These are phyloP conservation scores for Beta macrorhiza DNA, from an alignment of 179 eudicot genomes.

Conservation along the genomic window DNA sequence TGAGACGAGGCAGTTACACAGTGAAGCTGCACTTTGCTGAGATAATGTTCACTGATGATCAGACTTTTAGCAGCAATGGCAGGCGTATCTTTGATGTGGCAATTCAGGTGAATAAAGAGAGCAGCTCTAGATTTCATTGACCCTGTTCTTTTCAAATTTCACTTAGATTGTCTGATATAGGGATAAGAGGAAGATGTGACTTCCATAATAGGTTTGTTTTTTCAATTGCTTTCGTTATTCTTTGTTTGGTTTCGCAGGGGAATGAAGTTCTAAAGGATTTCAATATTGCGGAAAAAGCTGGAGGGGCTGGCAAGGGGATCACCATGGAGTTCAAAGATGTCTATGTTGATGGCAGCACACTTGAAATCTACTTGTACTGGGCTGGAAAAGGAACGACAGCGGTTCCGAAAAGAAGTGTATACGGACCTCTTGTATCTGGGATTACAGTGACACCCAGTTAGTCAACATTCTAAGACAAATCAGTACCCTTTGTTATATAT, in stretches of 20 bases:
- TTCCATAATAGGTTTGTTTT: background rate
- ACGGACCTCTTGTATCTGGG: constrained; percentile 86
- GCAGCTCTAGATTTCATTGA: background rate
- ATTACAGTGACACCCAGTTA: constrained; percentile 80
- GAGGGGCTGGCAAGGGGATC: constrained; percentile 50
- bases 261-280: constrained; percentile 47
- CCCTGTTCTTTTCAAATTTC: too few species aligned
- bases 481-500: background rate
- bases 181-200: background rate
- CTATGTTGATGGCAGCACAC: constrained; percentile 53
- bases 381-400: constrained; percentile 74
- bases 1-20: constrained; percentile 58
- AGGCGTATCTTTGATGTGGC: constrained; percentile 67
- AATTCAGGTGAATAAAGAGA: constrained; percentile 58
- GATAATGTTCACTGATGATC: constrained; percentile 48
- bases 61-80: constrained; percentile 58
- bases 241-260: constrained; percentile 42
- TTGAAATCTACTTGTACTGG: constrained; percentile 76
- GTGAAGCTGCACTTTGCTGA: constrained; percentile 87
- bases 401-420: constrained; percentile 57
- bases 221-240: background rate
- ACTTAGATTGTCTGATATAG: background rate
- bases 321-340: constrained; percentile 40
- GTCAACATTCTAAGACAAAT: constrained; percentile 16
- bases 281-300: constrained; percentile 58